phyloP scores from a whole-genome alignment of 176 grass and related monocot genomes.

The Musa itinerans region DNA sequence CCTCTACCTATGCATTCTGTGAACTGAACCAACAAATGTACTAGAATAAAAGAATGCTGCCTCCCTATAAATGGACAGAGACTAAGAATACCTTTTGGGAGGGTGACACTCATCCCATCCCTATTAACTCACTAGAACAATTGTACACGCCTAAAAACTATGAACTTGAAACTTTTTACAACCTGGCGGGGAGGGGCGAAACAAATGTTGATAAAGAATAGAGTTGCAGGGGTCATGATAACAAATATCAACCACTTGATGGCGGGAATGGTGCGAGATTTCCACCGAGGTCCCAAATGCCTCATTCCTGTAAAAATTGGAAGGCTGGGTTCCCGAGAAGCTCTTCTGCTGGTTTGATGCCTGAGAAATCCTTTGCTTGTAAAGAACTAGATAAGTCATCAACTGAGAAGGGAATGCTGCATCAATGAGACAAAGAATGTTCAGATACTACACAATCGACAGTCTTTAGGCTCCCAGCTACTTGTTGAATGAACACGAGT shows the following conservation, averaged over 20 bases:
- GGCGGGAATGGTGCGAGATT: background rate
- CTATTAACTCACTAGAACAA: background rate
- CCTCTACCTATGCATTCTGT: background rate
- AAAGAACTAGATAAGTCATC: constrained; percentile 84
- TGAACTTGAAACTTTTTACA: background rate
- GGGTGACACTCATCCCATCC: background rate
- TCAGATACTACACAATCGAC: background rate
- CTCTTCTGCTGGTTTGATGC: constrained; percentile 75
- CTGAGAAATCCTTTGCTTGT: constrained; percentile 79
- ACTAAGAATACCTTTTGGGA: background rate
- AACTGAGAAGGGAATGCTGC: constrained; percentile 94
- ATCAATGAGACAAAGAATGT: background rate
- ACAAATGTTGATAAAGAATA: background rate
- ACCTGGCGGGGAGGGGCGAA: background rate
- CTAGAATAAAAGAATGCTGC: background rate
- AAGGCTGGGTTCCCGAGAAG: constrained; percentile 79
- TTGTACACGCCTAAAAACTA: background rate
- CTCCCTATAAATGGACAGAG: background rate
- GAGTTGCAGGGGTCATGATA: background rate
- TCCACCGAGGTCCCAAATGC: constrained; percentile 27
- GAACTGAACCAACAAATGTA: background rate
- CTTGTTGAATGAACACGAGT: background rate
- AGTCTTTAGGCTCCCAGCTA: too few relatives aligned
- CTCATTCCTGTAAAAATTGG: constrained; percentile 99
- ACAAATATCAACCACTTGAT: background rate